These are phyloP conservation scores for Pleurotus ostreatus DNA, from an alignment of 768 basidiomycete genomes.

Conservation along the genomic window DNA sequence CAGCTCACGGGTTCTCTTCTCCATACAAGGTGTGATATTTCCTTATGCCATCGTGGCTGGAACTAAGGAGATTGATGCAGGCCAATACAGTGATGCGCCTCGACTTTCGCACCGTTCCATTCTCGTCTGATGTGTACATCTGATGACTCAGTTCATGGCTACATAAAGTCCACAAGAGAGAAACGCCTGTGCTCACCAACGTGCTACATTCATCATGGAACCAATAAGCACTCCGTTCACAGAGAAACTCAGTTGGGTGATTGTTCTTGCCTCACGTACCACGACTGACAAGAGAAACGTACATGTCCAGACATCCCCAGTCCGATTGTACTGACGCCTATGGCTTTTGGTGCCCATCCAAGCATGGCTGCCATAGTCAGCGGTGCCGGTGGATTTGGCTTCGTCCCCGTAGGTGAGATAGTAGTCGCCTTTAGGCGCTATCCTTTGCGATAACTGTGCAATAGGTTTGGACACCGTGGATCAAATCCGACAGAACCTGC, in stretches of 20 bases:
- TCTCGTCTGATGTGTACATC: too few species aligned
- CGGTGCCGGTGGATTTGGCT: constrained; percentile 52
- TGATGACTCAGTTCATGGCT: too few species aligned
- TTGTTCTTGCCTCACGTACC: background rate
- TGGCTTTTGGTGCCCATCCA: constrained; percentile 38
- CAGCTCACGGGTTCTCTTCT: too few species aligned
- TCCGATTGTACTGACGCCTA: constrained; percentile 56
- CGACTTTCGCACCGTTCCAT: too few species aligned
- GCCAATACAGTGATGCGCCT: too few species aligned
- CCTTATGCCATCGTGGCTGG: too few species aligned
- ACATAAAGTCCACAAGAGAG: too few species aligned
- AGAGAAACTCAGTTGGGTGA: background rate
- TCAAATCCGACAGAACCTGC: constrained; percentile 22
- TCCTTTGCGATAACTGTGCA: background rate
- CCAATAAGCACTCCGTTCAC: constrained; percentile 4
- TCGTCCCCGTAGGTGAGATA: constrained; percentile 43
- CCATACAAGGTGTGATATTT: too few species aligned
- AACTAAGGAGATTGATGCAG: too few species aligned
- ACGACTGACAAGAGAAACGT: background rate
- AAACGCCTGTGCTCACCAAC: too few species aligned
- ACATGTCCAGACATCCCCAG: constrained; percentile 31
- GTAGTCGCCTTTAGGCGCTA: constrained; percentile 15
- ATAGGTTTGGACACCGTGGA: constrained; percentile 33
- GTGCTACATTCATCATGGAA: background rate
- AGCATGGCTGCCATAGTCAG: constrained; percentile 39